Base-by-base conservation (phyloP, 2,329 filamentous ascomycete genomes). In the Zymoseptoria ardabiliae region DNA sequence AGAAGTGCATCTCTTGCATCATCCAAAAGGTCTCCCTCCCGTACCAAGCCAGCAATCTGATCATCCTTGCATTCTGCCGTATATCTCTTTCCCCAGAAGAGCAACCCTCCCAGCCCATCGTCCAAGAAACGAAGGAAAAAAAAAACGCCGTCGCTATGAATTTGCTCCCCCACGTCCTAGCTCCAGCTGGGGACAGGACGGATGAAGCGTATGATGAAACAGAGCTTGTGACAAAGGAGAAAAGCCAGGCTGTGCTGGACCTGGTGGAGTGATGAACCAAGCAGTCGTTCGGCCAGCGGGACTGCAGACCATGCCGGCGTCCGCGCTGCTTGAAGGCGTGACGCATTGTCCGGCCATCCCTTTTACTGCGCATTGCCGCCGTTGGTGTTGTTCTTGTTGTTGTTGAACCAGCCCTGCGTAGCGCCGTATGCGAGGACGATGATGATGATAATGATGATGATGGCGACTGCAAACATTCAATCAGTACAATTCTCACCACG, bases 391-490 rank as follows among this genome's bases (percentile, higher is more conserved):
- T 62, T 64, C 48, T 63, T 61, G 22, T 57, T 64, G 50, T 65
- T 67, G 58, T 66, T 66, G 63, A 65, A 67, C 6, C 67, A 65
- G 23, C 61, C 62, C 13, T 60, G 59, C 2, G 63, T 67, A 2
- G 68, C 69, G 35, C 68, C 67, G 55, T 69, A 70, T 25, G 73
- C 74, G 28, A 73, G 55, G 22, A 73, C 71, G 56, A 78, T 71
- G 53, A 78, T 62, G 57, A 75, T 72, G 62, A 78, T 70, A 60
- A 71, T 58, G 50, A 71, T 28, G 51, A 73, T 66, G 60, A 73
- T 71, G 58, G 66, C 66, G 41, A 70, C 68, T 69, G 58, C 19
- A 56, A 23, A 28, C 20, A 48, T n/a, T 35, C n/a, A 55, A 50
- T 62, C 22, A 61, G 56, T 49, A 50, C 48, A 21, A 20, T 22